Base-by-base conservation (phyloP, 371 early-diverging fungal species). In the Mortierella sp. region DNA sequence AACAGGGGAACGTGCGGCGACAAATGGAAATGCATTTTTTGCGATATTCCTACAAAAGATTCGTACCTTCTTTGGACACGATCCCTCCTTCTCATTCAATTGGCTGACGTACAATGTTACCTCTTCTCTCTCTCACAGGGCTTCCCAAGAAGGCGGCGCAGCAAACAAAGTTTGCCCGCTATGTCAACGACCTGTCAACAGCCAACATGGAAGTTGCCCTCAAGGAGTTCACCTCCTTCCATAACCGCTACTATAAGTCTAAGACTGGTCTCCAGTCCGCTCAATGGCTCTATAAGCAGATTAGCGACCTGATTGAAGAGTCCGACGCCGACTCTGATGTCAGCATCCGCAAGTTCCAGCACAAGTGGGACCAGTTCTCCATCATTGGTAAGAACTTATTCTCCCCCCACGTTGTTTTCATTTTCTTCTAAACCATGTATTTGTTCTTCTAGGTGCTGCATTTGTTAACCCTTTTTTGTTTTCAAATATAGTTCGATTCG, bases 191-290 rank as follows among this genome's bases (percentile, higher is more conserved):
- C 54, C 89, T 98, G 74, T 92, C 91, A 26, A 92, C 93, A 3
- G 82, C 90, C 47, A 80, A 84, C 75, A 95, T 97, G 93, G 88
- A 92, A 73, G 80, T 88, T 8, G 91, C 91, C 47, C 84, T 98
- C 77, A 90, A 88, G 16, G 89, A 89, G 38, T 96, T 98, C 76
- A 95, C 96, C 2, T 86, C 83, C 47, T 98, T 98, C 94, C 90
- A 93, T 72, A 99, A 93, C 79, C 94, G 99, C 21, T 98, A 98
- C 89, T 99, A 97, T 91, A 94, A 95, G 72, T 94, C 96, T 19
- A 87, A 89, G 28, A 91, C 90, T 71, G 96, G 97, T 7, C 90
- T 88, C 55, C 78, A 95, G 70, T 94, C 97, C 21, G 92, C 94
- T 26, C 88, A 93, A 75, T 99, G 97, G 97, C 89, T 99, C 70